Evolutionary conservation across 176 grass and related monocot genomes (phyloP), one percentile per base, ranked within the genome.

Genomic region (Tuctoria greenei): DNA sequence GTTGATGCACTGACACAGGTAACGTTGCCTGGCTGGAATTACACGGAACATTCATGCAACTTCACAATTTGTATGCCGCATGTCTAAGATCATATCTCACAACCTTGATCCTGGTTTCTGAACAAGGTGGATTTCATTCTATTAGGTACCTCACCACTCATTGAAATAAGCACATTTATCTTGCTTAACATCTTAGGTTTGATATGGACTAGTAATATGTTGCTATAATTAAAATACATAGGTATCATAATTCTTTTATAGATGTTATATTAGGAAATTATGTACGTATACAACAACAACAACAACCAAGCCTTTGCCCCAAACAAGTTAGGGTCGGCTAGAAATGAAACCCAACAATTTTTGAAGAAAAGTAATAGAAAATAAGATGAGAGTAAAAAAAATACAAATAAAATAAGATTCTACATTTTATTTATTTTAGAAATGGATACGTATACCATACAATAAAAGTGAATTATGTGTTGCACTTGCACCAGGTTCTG

Each of bases 1-100:
- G 65, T 94, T 80, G 95, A 98, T 41, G 91, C 91, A 9, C 84
- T 98, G 71, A 76, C 85, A 74, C 95, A 98, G 95, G 95, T 94
- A 71, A 83, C 38, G 21, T 79, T 79, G 67, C 41, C 73, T 85
- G 1, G 10, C 8, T 71, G 6, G 16, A 57, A 25, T 43, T 72
- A 16, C 23, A 10, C 17, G 52, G 1, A 65, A 18, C 41, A 72
- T 77, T 38, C 51, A 50, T 71, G 24, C 28, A 41, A 17, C 36
- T 66, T 71, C 4, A 59, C 2, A 71, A 42, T 39, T 41, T 26
- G 39, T 52, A 75, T 66, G 17, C 44, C 77, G 4, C 8, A 14
- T 24, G 13, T 69, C 18, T 78, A 81, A 73, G 21, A 8, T 66
- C 39, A 44, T 62, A 64, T 34, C 61, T 62, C 67, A 26, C 43